These are phyloP conservation scores for Cordyceps javanica DNA, from an alignment of 2,329 filamentous ascomycete genomes.

Conservation along the genomic window DNA sequence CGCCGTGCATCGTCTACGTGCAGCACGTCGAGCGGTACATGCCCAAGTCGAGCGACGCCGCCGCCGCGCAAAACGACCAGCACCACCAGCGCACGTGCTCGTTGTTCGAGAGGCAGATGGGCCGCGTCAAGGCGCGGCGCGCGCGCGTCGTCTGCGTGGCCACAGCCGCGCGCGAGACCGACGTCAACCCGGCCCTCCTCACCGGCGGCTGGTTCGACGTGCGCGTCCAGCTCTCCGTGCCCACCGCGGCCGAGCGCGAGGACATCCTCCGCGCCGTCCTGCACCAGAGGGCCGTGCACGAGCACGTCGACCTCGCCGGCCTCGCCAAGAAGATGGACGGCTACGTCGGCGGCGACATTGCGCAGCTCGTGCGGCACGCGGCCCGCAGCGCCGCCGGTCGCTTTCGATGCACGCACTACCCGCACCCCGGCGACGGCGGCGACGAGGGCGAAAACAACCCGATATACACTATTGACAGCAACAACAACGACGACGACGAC, in stretches of 20 bases:
- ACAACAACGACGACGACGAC: neutral
- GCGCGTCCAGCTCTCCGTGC: slow-evolving; percentile 83
- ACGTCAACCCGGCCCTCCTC: slow-evolving; percentile 71
- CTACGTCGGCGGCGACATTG: slow-evolving; percentile 86
- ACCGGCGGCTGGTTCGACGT: slow-evolving; percentile 72
- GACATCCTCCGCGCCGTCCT: slow-evolving; percentile 50
- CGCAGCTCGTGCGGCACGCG: slow-evolving; percentile 50
- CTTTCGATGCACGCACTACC: slow-evolving; percentile 24
- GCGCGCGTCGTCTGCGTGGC: slow-evolving; percentile 78
- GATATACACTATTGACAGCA: neutral
- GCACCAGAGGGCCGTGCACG: slow-evolving; percentile 14
- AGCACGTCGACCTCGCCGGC: slow-evolving; percentile 65
- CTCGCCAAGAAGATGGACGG: slow-evolving; percentile 84
- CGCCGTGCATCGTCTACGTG: slow-evolving; percentile 86
- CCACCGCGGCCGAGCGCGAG: slow-evolving; percentile 67
- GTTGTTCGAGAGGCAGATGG: slow-evolving; percentile 82
- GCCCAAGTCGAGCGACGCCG: slow-evolving; percentile 65
- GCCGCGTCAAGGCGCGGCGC: slow-evolving; percentile 66
- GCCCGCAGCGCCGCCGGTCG: slow-evolving; percentile 31
- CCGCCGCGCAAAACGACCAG: slow-evolving; percentile 75
- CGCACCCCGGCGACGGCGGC: neutral
- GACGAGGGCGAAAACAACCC: too few relatives aligned
- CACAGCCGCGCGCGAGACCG: slow-evolving; percentile 83
- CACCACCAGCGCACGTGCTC: slow-evolving; percentile 84
- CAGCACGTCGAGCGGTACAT: slow-evolving; percentile 83